Evolutionary conservation across 192 early-diverging fungal genomes (phyloP).

Genomic region (Coemansia pectinata): DNA sequence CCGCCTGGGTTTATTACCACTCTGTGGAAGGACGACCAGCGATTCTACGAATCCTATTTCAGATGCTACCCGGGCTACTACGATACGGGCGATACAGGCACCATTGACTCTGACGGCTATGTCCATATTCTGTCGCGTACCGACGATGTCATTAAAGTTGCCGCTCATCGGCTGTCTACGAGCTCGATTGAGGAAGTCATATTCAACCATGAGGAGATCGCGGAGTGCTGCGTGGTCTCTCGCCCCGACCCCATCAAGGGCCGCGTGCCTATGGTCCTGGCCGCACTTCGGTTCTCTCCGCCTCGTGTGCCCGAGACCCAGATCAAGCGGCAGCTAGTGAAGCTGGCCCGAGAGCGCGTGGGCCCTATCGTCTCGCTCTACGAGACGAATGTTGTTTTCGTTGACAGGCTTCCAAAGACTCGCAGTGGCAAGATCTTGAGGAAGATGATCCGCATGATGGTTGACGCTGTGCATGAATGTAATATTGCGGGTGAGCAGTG

Average conservation of each 20-base stretch:
- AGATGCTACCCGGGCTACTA: conserved; percentile 76
- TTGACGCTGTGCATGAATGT: conserved; percentile 62
- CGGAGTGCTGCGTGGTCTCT: conserved; percentile 71
- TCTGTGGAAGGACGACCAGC: conserved; percentile 76
- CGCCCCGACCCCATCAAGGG: conserved; percentile 69
- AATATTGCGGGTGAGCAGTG: background rate
- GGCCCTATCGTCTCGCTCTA: conserved; percentile 85
- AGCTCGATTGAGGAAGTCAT: conserved; percentile 79
- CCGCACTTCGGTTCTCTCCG: conserved; percentile 47
- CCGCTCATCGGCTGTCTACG: conserved; percentile 81
- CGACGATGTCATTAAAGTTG: conserved; percentile 84
- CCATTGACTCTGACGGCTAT: conserved; percentile 74
- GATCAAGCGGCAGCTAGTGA: conserved; percentile 57
- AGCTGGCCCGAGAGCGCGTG: conserved; percentile 64
- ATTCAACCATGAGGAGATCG: conserved; percentile 61
- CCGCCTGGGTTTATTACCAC: conserved; percentile 77
- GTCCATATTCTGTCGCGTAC: conserved; percentile 71
- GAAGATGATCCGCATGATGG: conserved; percentile 71
- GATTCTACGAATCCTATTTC: conserved; percentile 75
- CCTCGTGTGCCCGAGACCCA: background rate
- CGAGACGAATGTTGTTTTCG: conserved; percentile 61
- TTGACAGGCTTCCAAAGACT: conserved; percentile 80
- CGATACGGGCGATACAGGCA: conserved; percentile 82
- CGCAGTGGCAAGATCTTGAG: conserved; percentile 83
- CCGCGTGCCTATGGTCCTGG: conserved; percentile 65